Evolutionary conservation across 371 early-diverging fungal species (phyloP).

Genomic region (Mortierella sp.): DNA sequence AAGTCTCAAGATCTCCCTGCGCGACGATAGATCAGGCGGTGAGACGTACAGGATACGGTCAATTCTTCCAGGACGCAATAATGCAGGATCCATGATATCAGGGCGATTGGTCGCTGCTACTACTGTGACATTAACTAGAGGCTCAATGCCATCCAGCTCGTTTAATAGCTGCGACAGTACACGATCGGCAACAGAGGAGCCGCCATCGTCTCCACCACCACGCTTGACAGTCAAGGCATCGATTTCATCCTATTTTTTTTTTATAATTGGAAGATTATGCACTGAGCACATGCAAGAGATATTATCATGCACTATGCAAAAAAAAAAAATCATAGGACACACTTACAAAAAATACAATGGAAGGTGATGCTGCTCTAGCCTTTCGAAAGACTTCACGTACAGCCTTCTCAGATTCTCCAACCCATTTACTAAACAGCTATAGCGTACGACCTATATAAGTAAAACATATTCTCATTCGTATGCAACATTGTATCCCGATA

Average conservation of each 20-base stretch:
- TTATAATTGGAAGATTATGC: not conserved
- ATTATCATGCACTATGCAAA: too few relatives aligned
- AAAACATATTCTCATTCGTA: not conserved
- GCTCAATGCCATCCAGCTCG: constrained; percentile 97
- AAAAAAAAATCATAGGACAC: not conserved
- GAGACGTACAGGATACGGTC: constrained; percentile 96
- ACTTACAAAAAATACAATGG: constrained; percentile 97
- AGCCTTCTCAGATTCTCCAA: constrained; percentile 98
- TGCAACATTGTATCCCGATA: not conserved
- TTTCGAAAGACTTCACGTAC: constrained; percentile 95
- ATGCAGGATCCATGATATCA: constrained; percentile 95
- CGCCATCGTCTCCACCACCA: constrained; percentile 73
- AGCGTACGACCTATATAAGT: constrained; percentile 4
- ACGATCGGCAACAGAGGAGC: constrained; percentile 90
- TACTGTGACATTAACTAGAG: constrained; percentile 93
- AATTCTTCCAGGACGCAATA: constrained; percentile 97
- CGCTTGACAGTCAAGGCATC: constrained; percentile 95
- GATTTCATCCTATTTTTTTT: constrained; percentile 88
- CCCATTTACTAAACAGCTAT: constrained; percentile 96
- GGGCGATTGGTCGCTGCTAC: constrained; percentile 99
- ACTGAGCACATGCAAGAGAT: too few relatives aligned
- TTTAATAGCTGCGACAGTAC: constrained; percentile 94
- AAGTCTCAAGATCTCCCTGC: constrained; percentile 87
- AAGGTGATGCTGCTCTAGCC: constrained; percentile 95
- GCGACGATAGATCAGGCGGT: constrained; percentile 85